A percentile compares a stretch with the other conserved stretches of the same genome.
These are phyloP conservation scores for Phytophthora constricta DNA, from an alignment of 352 stramenopile genomes.

Conservation along the genomic window DNA sequence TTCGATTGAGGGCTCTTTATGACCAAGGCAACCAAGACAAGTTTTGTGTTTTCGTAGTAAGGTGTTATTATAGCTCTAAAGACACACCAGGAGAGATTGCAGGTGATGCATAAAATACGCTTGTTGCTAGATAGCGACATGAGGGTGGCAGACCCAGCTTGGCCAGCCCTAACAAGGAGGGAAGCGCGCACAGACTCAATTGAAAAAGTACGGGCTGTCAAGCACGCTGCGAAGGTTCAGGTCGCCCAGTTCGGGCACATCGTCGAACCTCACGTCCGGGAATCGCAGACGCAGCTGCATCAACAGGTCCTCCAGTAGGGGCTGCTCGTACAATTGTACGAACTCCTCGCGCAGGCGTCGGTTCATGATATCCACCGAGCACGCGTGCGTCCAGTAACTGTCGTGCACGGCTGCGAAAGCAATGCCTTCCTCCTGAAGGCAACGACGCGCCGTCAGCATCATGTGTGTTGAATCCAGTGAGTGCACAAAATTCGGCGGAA, in stretches of 20 bases:
- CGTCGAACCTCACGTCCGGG: constrained; percentile 94
- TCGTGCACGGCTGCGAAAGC: constrained; percentile 99
- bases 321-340: constrained; percentile 97
- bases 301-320: constrained; percentile 96
- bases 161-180: constrained; percentile 11
- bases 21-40: not conserved
- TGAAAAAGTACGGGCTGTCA: constrained; percentile 99
- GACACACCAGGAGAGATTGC: constrained; percentile 5
- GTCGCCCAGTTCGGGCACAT: constrained; percentile 92
- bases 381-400: constrained; percentile 99
- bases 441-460: constrained; percentile 97
- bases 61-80: constrained; percentile 45
- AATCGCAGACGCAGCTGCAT: constrained; percentile 94
- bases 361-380: constrained; percentile 97
- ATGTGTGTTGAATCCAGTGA: constrained; percentile 99
- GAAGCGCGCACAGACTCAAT: constrained; percentile 74
- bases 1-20: too few species aligned
- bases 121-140: constrained; percentile 1
- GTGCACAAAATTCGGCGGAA: constrained; percentile 99
- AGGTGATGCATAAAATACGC: constrained; percentile 38
- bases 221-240: constrained; percentile 96
- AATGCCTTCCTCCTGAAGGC: constrained; percentile 90
- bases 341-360: constrained; percentile 91
- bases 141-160: not conserved
- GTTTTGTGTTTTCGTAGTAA: not conserved